These are phyloP conservation scores for Apiotrichum mycotoxinovorans DNA, from an alignment of 1,284 basidiomycete genomes.

Conservation along the genomic window DNA sequence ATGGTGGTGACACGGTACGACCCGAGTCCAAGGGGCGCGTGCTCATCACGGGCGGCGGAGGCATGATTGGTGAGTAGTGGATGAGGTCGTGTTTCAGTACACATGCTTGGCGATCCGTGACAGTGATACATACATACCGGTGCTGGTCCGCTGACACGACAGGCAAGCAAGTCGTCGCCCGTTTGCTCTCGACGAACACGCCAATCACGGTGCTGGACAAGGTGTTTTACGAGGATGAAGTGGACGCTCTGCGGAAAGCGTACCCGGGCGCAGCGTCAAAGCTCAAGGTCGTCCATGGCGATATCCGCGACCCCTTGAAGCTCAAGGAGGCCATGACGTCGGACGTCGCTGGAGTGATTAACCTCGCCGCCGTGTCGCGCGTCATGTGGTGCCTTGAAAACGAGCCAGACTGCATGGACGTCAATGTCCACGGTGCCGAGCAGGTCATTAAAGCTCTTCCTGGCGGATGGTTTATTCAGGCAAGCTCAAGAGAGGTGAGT, in stretches of 20 bases:
- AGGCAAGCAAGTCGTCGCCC: conserved; percentile 29
- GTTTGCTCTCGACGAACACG: conserved; percentile 17
- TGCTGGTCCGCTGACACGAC: conserved; percentile 19
- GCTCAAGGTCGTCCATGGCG: conserved; percentile 19
- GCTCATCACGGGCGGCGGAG: conserved; percentile 14
- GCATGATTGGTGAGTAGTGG: conserved; percentile 13
- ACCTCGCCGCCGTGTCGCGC: conserved; percentile 37
- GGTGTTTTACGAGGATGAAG: conserved; percentile 23
- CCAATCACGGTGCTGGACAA: conserved; percentile 28
- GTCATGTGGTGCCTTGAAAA: conserved; percentile 36
- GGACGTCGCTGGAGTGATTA: conserved; percentile 33
- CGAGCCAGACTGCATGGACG: conserved; percentile 31
- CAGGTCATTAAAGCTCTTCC: conserved; percentile 23
- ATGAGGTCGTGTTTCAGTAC: not conserved
- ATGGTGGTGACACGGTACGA: conserved; percentile 2
- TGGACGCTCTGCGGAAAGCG: conserved; percentile 15
- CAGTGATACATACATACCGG: conserved; percentile 12
- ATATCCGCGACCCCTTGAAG: conserved; percentile 21
- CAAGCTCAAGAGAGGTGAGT: conserved; percentile 28
- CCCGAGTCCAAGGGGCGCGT: conserved; percentile 3
- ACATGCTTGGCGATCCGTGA: conserved; percentile 13
- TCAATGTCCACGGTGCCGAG: conserved; percentile 35
- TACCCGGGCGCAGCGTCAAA: conserved; percentile 6
- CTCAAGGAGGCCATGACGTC: conserved; percentile 19
- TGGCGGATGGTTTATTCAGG: conserved; percentile 36